Conservation (phyloP, 164 flowering plant genomes). For the Macadamia tetraphylla region DNA sequence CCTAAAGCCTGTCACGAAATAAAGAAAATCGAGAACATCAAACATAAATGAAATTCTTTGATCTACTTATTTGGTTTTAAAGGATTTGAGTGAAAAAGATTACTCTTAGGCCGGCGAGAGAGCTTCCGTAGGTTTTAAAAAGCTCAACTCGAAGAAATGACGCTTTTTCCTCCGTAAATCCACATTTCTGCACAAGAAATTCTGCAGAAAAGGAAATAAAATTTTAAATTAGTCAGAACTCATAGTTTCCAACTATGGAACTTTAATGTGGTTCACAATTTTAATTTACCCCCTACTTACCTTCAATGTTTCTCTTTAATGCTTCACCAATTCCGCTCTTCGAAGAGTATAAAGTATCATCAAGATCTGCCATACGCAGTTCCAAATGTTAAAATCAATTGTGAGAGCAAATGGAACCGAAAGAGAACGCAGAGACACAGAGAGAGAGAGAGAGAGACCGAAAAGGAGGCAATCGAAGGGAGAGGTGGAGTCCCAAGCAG, state of each 20-base stretch:
- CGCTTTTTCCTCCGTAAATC: constrained; percentile 51
- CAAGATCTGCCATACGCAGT: constrained; percentile 56
- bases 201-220: constrained; percentile 29
- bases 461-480: constrained; percentile 52
- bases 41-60: neutral
- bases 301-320: constrained; percentile 67
- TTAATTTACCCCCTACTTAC: constrained; percentile 17
- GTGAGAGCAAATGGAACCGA: no score
- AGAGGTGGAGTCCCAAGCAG: constrained; percentile 20
- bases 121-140: constrained; percentile 77
- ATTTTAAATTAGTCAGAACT: neutral
- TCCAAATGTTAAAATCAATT: neutral
- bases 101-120: constrained; percentile 94
- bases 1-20: constrained; percentile 21
- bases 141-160: constrained; percentile 56
- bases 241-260: no score
- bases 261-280: neutral
- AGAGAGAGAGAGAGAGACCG: constrained; percentile 28
- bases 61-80: neutral
- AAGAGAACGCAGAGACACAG: neutral
- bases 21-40: neutral
- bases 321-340: constrained; percentile 53
- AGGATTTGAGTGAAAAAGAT: constrained; percentile 1
- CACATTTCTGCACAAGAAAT: constrained; percentile 66
- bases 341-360: constrained; percentile 75